Evolutionary conservation across 1,284 basidiomycete species (phyloP).

Genomic region (Heliocybe sulcata): DNA sequence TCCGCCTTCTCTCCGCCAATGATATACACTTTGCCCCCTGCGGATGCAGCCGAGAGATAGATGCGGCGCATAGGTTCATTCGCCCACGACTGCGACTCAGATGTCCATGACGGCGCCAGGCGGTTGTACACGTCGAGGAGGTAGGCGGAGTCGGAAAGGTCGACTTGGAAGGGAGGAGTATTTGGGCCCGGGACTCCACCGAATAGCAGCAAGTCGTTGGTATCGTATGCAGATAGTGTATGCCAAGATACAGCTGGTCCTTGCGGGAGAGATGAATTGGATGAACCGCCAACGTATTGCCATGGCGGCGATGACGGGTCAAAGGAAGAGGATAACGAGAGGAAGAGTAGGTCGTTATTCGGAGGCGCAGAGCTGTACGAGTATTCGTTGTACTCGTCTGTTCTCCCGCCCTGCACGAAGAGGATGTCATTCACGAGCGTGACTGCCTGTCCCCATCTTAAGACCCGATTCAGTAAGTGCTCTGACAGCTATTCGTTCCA

Average conservation of each 20-base stretch:
- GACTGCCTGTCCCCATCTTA: slow-evolving; percentile 78
- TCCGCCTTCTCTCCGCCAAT: slow-evolving; percentile 75
- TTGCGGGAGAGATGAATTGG: slow-evolving; percentile 33
- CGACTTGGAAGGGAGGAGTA: slow-evolving; percentile 42
- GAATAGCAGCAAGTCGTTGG: slow-evolving; percentile 51
- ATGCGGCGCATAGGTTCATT: slow-evolving; percentile 67
- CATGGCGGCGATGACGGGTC: slow-evolving; percentile 56
- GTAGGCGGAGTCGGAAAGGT: slow-evolving; percentile 55
- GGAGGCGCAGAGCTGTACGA: slow-evolving; percentile 72
- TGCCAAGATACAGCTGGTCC: slow-evolving; percentile 76
- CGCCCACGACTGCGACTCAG: slow-evolving; percentile 49
- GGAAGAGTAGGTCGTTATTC: slow-evolving; percentile 58
- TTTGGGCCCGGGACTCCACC: slow-evolving; percentile 68
- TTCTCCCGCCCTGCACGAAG: slow-evolving; percentile 74
- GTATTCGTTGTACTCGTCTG: slow-evolving; percentile 58
- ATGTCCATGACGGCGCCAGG: slow-evolving; percentile 34
- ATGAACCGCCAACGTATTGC: slow-evolving; percentile 43
- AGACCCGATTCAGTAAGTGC: not conserved
- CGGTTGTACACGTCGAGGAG: slow-evolving; percentile 39
- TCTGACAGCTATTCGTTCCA: not conserved
- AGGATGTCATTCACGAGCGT: slow-evolving; percentile 55
- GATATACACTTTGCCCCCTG: slow-evolving; percentile 46
- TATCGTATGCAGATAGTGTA: slow-evolving; percentile 60
- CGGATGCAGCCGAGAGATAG: slow-evolving; percentile 56
- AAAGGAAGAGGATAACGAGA: slow-evolving; percentile 61